phyloP scores from a whole-genome alignment of 73 alveolate species.

The Stentor coeruleus region DNA sequence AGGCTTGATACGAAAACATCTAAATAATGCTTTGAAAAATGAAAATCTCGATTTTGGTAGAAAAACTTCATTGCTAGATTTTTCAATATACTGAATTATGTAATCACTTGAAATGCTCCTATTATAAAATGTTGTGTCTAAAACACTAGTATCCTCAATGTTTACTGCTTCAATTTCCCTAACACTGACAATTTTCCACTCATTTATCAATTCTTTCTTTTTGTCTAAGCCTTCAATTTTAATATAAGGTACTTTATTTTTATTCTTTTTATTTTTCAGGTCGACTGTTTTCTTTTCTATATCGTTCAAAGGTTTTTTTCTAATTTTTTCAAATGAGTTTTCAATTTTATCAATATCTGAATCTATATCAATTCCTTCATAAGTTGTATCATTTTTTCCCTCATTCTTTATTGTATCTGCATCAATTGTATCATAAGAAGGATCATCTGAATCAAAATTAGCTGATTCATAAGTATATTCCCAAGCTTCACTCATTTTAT shows the following conservation, averaged over 20 bases:
- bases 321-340: neutral
- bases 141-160: neutral
- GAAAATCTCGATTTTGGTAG: neutral
- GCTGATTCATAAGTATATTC: neutral
- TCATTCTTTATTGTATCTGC: neutral
- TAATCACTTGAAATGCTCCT: neutral
- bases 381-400: too few species aligned
- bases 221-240: neutral
- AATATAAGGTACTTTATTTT: neutral
- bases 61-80: neutral
- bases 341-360: too few species aligned
- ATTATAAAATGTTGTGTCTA: neutral
- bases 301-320: neutral
- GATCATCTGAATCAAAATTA: neutral
- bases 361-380: too few species aligned
- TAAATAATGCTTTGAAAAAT: neutral
- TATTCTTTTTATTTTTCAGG: neutral
- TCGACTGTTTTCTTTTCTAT: neutral
- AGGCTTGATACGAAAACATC: neutral
- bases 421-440: neutral
- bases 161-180: neutral
- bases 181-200: neutral
- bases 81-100: neutral
- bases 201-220: neutral
- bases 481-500: slow-evolving; percentile 1